These are phyloP conservation scores for Cymodocea nodosa DNA, from an alignment of 116 monocot species.

Conservation along the genomic window DNA sequence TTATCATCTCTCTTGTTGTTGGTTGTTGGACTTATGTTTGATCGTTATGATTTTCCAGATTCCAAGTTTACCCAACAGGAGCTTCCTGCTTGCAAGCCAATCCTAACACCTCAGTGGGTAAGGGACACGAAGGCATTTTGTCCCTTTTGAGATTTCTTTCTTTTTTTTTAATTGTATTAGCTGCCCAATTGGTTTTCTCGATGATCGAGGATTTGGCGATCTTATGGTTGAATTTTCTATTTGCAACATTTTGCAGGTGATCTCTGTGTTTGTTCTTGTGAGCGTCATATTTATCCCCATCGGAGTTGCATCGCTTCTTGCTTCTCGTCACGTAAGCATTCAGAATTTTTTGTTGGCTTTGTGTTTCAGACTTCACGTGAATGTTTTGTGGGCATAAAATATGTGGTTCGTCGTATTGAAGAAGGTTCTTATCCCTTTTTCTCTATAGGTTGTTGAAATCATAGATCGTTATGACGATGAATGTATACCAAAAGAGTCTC, in stretches of 20 bases:
- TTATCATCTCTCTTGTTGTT: background rate
- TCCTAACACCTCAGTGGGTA: slow-evolving; percentile 50
- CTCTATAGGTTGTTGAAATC: slow-evolving; percentile 75
- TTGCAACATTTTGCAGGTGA: slow-evolving; percentile 40
- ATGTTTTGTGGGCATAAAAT: background rate
- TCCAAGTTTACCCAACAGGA: slow-evolving; percentile 47
- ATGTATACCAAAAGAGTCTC: slow-evolving; percentile 38
- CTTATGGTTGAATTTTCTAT: background rate
- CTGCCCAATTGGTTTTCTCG: background rate
- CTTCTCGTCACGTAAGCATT: slow-evolving; percentile 52
- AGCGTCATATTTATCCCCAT: slow-evolving; percentile 76
- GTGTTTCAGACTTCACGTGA: slow-evolving; percentile 1
- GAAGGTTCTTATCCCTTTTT: background rate
- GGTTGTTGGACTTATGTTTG: too few relatives aligned
- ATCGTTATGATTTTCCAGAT: slow-evolving; percentile 4
- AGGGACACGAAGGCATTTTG: background rate
- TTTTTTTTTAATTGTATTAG: background rate
- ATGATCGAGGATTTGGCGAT: too few relatives aligned
- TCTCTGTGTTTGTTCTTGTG: slow-evolving; percentile 61
- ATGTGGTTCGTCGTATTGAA: background rate
- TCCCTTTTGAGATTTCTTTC: background rate
- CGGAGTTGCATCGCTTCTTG: slow-evolving; percentile 55
- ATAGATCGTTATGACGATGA: slow-evolving; percentile 57
- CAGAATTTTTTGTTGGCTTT: background rate
- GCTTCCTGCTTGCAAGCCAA: slow-evolving; percentile 55